phyloP scores from a whole-genome alignment of 371 early-diverging fungal genomes.

The Mortierella sp. region DNA sequence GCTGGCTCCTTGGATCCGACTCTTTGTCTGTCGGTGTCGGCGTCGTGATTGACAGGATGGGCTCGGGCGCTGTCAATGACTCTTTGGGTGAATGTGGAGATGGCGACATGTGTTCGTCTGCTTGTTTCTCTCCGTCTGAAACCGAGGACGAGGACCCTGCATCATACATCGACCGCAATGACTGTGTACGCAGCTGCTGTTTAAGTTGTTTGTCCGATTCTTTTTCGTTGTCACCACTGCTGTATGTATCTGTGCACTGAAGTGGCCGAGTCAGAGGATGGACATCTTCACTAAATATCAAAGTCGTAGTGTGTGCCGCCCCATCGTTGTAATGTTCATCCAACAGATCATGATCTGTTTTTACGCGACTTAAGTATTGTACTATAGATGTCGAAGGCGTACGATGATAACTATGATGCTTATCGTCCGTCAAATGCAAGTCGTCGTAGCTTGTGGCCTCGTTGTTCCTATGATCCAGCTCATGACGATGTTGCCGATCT shows the following conservation, averaged over 20 bases:
- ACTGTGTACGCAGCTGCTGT: too few relatives aligned
- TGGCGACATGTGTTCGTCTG: constrained; percentile 3
- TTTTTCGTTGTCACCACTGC: too few relatives aligned
- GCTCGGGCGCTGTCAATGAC: constrained; percentile 15
- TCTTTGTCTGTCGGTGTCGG: not conserved
- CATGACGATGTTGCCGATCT: not conserved
- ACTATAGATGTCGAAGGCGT: too few relatives aligned
- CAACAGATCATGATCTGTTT: not conserved
- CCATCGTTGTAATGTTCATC: constrained; percentile 4
- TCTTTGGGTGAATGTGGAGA: not conserved
- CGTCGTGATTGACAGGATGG: constrained; percentile 3
- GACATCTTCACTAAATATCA: constrained; percentile 11
- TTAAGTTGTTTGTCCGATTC: too few relatives aligned
- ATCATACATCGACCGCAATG: not conserved
- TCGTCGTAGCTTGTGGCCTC: not conserved
- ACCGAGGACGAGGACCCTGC: constrained; percentile 4
- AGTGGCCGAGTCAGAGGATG: not conserved
- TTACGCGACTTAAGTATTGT: too few relatives aligned
- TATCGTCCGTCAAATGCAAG: not conserved
- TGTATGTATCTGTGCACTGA: not conserved
- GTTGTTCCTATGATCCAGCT: not conserved
- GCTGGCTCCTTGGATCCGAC: not conserved
- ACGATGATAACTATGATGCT: too few relatives aligned
- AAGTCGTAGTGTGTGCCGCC: constrained; percentile 14
- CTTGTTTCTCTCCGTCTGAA: not conserved